Evolutionary conservation across 345 rosid genomes (phyloP).

Genomic region (Brassica incana): DNA sequence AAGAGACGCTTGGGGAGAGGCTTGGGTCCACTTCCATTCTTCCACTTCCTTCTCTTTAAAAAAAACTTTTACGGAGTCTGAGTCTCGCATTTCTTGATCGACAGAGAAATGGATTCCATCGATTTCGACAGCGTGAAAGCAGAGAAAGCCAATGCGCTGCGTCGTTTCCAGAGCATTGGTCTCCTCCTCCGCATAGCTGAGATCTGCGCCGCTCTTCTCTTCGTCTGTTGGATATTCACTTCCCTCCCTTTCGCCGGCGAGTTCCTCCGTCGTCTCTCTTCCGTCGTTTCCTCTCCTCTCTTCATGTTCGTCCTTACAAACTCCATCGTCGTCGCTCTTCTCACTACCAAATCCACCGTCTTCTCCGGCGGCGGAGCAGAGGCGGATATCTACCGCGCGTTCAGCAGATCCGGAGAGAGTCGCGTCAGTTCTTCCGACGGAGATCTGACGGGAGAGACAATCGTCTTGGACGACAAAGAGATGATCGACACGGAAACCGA

Average conservation of each 20-base stretch:
- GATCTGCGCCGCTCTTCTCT: constrained; percentile 37
- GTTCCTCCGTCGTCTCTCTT: constrained; percentile 43
- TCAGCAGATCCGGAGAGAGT: constrained; percentile 41
- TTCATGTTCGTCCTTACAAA: constrained; percentile 63
- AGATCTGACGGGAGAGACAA: constrained; percentile 42
- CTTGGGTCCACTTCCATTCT: constrained; percentile 19
- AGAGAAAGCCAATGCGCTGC: constrained; percentile 40
- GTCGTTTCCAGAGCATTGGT: constrained; percentile 38
- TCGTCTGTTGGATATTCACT: constrained; percentile 50
- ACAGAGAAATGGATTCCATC: constrained; percentile 39
- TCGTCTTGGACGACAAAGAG: constrained; percentile 38
- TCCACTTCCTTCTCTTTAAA: background rate
- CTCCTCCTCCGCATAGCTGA: constrained; percentile 42
- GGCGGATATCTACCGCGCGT: constrained; percentile 43
- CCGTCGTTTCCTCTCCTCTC: constrained; percentile 50
- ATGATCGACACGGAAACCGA: constrained; percentile 1
- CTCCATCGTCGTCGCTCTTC: constrained; percentile 55
- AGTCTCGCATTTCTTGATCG: background rate
- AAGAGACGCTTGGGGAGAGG: constrained; percentile 15
- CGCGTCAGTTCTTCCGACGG: constrained; percentile 10
- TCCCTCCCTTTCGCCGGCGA: constrained; percentile 55
- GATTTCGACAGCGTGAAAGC: constrained; percentile 42
- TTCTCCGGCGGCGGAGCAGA: constrained; percentile 36
- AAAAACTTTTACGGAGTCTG: background rate
- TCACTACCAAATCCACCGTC: constrained; percentile 54